Percentiles rank a stretch among this genome's conserved stretches.
These are phyloP conservation scores for Apiospora koreana DNA, from an alignment of 2,329 filamentous ascomycete genomes.

Conservation along the genomic window DNA sequence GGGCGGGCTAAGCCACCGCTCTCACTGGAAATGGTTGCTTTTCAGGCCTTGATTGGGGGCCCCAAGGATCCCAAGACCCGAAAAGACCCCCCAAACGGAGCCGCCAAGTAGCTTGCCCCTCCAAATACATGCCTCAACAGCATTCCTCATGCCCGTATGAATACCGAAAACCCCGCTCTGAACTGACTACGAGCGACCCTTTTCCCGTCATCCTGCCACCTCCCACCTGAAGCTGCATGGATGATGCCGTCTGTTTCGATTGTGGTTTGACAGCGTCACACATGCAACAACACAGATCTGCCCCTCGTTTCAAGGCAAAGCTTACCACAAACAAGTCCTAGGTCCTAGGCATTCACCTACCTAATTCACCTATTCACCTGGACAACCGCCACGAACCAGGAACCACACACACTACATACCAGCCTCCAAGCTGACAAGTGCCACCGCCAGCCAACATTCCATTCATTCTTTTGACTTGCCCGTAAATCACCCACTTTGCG, in stretches of 20 bases:
- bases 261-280: slow-evolving; percentile 5
- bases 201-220: not conserved
- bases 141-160: not conserved
- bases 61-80: not conserved
- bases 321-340: not conserved
- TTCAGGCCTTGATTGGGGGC: not conserved
- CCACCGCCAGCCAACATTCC: not conserved
- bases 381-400: not conserved
- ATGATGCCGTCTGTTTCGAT: not conserved
- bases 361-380: not conserved
- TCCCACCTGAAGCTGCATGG: slow-evolving; percentile 1
- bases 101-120: not conserved
- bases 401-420: not conserved
- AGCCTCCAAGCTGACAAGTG: not conserved
- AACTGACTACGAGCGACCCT: not conserved
- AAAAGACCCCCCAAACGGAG: not conserved
- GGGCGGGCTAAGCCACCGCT: not conserved
- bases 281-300: not conserved
- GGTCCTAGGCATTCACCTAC: not conserved
- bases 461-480: not conserved
- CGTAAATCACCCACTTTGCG: not conserved
- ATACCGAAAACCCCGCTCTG: not conserved
- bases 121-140: not conserved
- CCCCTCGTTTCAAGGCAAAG: slow-evolving; percentile 8
- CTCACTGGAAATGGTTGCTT: not conserved